These are phyloP conservation scores for Hydrangea macrophylla DNA, from an alignment of 148 eudicot species.

Conservation along the genomic window DNA sequence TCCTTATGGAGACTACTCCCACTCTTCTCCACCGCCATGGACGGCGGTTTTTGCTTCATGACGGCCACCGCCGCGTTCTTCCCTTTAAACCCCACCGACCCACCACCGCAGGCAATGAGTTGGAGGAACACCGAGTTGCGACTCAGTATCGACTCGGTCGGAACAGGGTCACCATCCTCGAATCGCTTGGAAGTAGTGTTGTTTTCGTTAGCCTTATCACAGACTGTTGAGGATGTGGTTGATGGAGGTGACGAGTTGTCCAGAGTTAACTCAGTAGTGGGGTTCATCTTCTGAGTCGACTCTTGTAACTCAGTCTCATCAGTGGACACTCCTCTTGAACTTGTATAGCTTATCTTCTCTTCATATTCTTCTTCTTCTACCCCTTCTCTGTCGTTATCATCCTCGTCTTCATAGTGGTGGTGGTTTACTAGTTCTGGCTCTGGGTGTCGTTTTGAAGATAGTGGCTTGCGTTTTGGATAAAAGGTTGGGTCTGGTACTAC, in stretches of 20 bases:
- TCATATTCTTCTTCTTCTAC: constrained; percentile 22
- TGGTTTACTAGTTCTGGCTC: constrained; percentile 6
- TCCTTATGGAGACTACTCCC: constrained; percentile 34
- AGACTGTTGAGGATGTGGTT: too few species aligned
- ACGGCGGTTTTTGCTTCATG: constrained; percentile 32
- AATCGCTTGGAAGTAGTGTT: constrained; percentile 10
- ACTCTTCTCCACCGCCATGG: constrained; percentile 17
- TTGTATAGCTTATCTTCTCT: constrained; percentile 25
- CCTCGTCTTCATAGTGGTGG: neutral
- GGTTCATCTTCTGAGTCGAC: constrained; percentile 13
- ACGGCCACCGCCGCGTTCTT: constrained; percentile 36
- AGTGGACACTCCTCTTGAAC: constrained; percentile 37
- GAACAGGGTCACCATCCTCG: constrained; percentile 42
- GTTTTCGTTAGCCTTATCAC: too few species aligned
- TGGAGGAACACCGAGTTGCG: constrained; percentile 56
- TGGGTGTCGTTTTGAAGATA: constrained; percentile 24
- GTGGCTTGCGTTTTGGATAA: constrained; percentile 24
- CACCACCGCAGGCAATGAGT: constrained; percentile 70
- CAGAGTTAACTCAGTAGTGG: neutral
- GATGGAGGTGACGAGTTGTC: too few species aligned
- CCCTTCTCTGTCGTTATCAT: constrained; percentile 9
- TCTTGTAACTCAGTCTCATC: constrained; percentile 21
- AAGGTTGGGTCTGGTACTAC: constrained; percentile 16
- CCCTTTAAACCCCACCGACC: constrained; percentile 44
- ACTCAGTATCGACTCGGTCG: constrained; percentile 25